Base-by-base conservation (phyloP, 2,329 filamentous ascomycete genomes). In the Esteya vermicola region DNA sequence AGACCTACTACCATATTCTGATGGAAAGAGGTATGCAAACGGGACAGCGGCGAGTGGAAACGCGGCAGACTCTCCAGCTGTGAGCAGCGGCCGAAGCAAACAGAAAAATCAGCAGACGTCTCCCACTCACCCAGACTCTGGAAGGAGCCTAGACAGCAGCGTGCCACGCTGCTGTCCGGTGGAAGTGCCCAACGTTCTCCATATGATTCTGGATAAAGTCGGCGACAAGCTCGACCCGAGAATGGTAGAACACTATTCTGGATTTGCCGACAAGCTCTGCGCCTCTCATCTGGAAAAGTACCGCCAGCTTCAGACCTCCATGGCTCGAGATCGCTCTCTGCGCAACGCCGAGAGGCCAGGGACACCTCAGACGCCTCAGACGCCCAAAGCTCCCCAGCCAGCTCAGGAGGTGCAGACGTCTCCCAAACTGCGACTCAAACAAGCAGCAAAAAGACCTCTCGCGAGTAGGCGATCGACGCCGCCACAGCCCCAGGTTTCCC, bases 181-280 rank as follows among this genome's bases (percentile, higher is more conserved):
- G 9, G 45, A 48, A 6, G 47, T 48, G 26, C 47, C 47, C 4
- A 35, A 28, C 2, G 41, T 44, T 2, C 34, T 48, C 8, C 43
- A 43, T n/a, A 45, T 45, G 40, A 41, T 45, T 12, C 39, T 47
- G 3, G 45, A 48, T 25, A 26, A 30, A 9, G 45, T 39, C 0
- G 36, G 36, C 14, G 33, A 31, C 21, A 36, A 32, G n/a, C 44
- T 47, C 22, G 39, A 46, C 18, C 40, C 43, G 16, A 42, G 21
- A 8, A 44, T 46, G 43, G 28, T 44, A 3, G 40, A 47, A 4
- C 40, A 43, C n/a, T 47, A 44, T 18, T 8, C 32, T 3, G 30
- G 7, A 6, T 20, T 38, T 8, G 26, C 31, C 4, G 36, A 26
- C 6, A 33, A 40, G 9, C 42, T 47, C 2, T 47, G 46, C 22